Evolutionary conservation across 345 rosid genomes (phyloP).

Genomic region (Eucalyptus pauciflora): DNA sequence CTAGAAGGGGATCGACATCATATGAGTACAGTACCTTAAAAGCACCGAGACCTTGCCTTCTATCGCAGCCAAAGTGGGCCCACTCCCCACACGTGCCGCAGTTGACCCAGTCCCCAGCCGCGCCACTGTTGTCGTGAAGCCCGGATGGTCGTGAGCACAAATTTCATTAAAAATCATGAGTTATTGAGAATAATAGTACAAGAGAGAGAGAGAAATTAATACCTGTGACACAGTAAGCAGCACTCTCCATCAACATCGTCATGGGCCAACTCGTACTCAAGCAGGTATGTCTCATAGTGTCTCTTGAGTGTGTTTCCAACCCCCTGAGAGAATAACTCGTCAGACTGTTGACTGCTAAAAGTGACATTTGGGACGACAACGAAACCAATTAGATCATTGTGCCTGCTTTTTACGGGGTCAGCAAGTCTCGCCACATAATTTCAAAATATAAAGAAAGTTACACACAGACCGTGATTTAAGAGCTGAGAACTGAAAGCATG

Average conservation of each 20-base stretch:
- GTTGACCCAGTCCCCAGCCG: slow-evolving; percentile 55
- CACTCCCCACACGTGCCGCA: slow-evolving; percentile 46
- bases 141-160: background rate
- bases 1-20: background rate
- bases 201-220: background rate
- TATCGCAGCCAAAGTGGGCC: slow-evolving; percentile 52
- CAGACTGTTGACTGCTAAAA: background rate
- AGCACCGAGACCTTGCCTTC: slow-evolving; percentile 51
- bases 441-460: background rate
- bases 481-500: background rate
- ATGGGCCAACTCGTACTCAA: slow-evolving; percentile 44
- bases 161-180: background rate
- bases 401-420: background rate
- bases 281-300: slow-evolving; percentile 44
- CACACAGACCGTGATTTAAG: background rate
- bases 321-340: slow-evolving; percentile 15
- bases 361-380: background rate
- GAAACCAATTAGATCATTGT: background rate
- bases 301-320: slow-evolving; percentile 46
- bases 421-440: background rate
- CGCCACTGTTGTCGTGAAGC: slow-evolving; percentile 14
- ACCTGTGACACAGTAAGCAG: slow-evolving; percentile 50
- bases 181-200: background rate
- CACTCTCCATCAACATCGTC: slow-evolving; percentile 52
- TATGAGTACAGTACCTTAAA: slow-evolving; percentile 17